Percentiles rank a stretch among this genome's conserved stretches.
Conservation (phyloP, 2,329 filamentous ascomycete genomes). For the Scytalidium lignicola region DNA sequence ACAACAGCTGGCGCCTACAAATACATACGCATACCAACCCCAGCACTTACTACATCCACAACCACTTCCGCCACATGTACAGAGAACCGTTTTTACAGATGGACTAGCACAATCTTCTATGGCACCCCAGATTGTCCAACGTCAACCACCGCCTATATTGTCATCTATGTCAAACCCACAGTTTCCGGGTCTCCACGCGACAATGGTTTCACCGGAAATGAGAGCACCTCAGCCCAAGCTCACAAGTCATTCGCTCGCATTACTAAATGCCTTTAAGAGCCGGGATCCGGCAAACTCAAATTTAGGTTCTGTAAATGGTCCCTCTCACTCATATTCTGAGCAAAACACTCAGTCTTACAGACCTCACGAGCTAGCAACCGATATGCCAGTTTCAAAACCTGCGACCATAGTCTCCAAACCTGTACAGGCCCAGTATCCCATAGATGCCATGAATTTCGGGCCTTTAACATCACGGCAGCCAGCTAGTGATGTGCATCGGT, state of each 20-base stretch:
- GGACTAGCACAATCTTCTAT: slow-evolving; percentile 24
- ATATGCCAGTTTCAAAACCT: neutral
- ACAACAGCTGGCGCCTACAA: slow-evolving; percentile 15
- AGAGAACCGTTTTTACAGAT: slow-evolving; percentile 45
- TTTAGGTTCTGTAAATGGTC: slow-evolving; percentile 7
- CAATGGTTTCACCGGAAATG: slow-evolving; percentile 18
- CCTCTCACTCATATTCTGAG: neutral
- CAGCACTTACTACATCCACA: slow-evolving; percentile 30
- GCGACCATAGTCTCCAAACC: slow-evolving; percentile 20
- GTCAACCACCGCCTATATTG: slow-evolving; percentile 8
- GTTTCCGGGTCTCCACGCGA: slow-evolving; percentile 21
- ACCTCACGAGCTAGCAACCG: slow-evolving; percentile 22
- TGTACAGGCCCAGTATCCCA: neutral
- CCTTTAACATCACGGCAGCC: slow-evolving; percentile 13
- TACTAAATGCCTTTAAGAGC: slow-evolving; percentile 40
- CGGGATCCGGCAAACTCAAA: slow-evolving; percentile 15
- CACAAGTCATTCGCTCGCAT: slow-evolving; percentile 37
- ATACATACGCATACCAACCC: slow-evolving; percentile 22
- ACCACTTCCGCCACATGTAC: slow-evolving; percentile 46
- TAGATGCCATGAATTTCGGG: neutral
- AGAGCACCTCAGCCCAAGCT: slow-evolving; percentile 27
- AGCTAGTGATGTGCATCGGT: slow-evolving; percentile 22
- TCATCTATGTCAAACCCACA: slow-evolving; percentile 14
- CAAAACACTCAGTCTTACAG: slow-evolving; percentile 1
- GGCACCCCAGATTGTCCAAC: slow-evolving; percentile 25